Base-by-base conservation (phyloP, 1,139 yeast species). In the Pneumocystis canis region DNA sequence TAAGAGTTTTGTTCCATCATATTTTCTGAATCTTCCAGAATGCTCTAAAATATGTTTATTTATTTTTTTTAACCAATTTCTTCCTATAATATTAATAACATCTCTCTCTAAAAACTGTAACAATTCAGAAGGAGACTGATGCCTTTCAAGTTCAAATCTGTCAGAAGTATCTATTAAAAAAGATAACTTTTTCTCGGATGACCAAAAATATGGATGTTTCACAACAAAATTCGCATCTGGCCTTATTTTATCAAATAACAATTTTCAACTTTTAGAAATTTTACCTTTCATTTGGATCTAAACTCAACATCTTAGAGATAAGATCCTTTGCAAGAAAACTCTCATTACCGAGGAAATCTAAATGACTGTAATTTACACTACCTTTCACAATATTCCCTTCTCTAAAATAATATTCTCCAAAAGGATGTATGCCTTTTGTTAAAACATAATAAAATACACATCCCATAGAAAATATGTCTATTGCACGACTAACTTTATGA, bases 401-500 rank as follows among this genome's bases (percentile, higher is more conserved):
- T 61, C 98, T 79, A 69, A 85, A 74, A 69, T 88, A 89, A 63
- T 89, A 78, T 70, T 87, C 95, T 14, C 98, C 98, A 76, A 88
- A 92, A 2, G 98, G 98, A 76, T 92, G 98, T n/a, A 75, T 73
- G 0, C 99, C 98, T 16, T 82, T 82, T 0, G 96, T 81, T 59
- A 94, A 74, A 56, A 90, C 86, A 71, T 89, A 94, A 72, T 81
- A 90, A 71, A 88, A 94, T 0, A 92, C 94, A 75, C 98, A 94
- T 0, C 98, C 99, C 67, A 90, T 77, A 0, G 97, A 87, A 71
- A 94, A 92, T 4, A 92, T 87, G 73, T 92, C 99, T 66, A 94
- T 88, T 0, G 96, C 92, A 67, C 92, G 82, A 0, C 97, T 92
- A 60, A 92, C 78, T 63, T 96, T 78, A 9, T 61, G 39, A 69